Conservation (phyloP, 768 basidiomycete species). For the Coprinopsis sp. region DNA sequence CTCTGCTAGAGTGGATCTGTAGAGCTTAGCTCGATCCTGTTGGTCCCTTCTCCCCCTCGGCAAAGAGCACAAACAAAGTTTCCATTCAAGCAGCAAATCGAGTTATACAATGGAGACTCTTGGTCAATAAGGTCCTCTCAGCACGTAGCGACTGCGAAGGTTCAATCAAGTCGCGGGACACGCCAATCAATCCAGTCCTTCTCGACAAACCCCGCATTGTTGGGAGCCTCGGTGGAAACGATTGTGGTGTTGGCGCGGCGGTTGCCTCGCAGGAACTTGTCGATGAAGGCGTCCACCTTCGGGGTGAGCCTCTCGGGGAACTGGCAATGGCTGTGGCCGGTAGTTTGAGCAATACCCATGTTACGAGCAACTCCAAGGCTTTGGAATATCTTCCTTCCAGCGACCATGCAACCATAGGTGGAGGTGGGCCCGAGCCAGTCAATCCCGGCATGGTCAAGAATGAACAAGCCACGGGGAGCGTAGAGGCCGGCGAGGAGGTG, state of each 20-base stretch:
- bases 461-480: conserved; percentile 48
- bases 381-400: conserved; percentile 46
- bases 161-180: conserved; percentile 28
- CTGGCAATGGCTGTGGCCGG: conserved; percentile 50
- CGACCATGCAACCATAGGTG: conserved; percentile 47
- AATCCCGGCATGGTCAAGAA: conserved; percentile 52
- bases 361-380: conserved; percentile 41
- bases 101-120: too few relatives aligned
- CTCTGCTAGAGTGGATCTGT: too few relatives aligned
- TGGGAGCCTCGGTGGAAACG: conserved; percentile 38
- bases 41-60: too few relatives aligned
- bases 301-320: conserved; percentile 45
- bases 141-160: too few relatives aligned
- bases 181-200: conserved; percentile 48
- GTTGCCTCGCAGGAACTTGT: conserved; percentile 50
- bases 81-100: too few relatives aligned
- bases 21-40: too few relatives aligned
- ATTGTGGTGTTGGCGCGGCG: conserved; percentile 41
- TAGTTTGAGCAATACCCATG: conserved; percentile 52
- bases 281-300: conserved; percentile 48
- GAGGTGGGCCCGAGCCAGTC: conserved; percentile 53
- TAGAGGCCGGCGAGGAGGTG: conserved; percentile 52
- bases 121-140: too few relatives aligned
- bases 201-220: conserved; percentile 35
- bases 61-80: too few relatives aligned